These are phyloP conservation scores for Cairneyella variabilis DNA, from an alignment of 495 filamentous ascomycete genomes.

Conservation along the genomic window DNA sequence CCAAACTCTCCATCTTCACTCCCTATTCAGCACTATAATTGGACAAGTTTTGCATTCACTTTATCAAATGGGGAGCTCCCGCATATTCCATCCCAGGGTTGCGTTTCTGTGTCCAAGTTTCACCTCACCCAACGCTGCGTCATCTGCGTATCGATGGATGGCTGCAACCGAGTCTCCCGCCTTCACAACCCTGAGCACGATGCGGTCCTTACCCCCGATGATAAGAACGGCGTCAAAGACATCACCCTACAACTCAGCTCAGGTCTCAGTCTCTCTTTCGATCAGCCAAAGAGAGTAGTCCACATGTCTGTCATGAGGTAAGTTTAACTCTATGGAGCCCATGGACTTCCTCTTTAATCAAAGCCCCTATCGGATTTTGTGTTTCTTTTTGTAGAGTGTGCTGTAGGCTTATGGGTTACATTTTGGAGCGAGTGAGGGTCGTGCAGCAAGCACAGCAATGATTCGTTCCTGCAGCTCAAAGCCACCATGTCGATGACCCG, in stretches of 20 bases:
- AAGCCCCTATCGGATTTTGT: slow-evolving; percentile 1
- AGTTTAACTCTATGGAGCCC: background rate
- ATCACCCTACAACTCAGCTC: background rate
- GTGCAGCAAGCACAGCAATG: background rate
- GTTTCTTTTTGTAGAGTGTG: background rate
- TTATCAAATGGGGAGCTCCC: slow-evolving; percentile 2
- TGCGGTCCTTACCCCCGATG: too few species aligned
- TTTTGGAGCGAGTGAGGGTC: too few species aligned
- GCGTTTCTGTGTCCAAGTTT: too few species aligned
- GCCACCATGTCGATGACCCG: too few species aligned
- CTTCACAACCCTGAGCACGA: too few species aligned
- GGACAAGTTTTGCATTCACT: too few species aligned
- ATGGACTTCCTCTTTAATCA: background rate
- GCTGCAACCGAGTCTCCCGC: too few species aligned
- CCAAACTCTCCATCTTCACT: background rate
- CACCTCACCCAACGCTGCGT: slow-evolving; percentile 8
- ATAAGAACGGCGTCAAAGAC: too few species aligned
- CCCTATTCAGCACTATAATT: background rate
- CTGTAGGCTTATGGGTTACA: background rate
- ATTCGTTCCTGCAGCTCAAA: too few species aligned
- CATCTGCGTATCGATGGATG: slow-evolving; percentile 2
- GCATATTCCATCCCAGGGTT: background rate
- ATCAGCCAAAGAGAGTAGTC: background rate
- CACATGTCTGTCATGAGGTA: background rate
- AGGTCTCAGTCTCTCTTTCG: background rate